Conservation (phyloP, 495 filamentous ascomycete genomes). For the Alectoria sarmentosa region DNA sequence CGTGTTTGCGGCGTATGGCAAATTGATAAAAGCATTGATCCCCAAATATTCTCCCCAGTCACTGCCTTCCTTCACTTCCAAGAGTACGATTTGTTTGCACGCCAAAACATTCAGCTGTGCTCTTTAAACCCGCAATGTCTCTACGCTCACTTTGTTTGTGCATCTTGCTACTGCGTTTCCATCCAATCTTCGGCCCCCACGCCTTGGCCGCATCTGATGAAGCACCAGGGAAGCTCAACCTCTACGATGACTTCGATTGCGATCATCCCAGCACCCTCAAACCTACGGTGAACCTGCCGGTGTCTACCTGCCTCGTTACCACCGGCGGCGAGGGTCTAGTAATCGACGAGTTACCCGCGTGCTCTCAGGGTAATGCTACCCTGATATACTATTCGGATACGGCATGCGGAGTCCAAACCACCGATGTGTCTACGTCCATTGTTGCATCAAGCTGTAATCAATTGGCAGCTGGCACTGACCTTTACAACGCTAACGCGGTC, state of each 20-base stretch:
- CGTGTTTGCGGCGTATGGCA: neutral
- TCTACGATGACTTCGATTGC: conserved; percentile 2
- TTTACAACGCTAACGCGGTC: conserved; percentile 3
- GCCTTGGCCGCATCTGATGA: neutral
- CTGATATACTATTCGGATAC: conserved; percentile 5
- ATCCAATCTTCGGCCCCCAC: conserved; percentile 2
- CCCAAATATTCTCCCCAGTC: neutral
- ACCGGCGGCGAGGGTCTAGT: neutral
- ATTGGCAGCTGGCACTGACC: neutral
- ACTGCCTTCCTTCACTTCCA: neutral
- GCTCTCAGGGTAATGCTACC: neutral
- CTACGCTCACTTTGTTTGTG: neutral
- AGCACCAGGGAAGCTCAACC: neutral
- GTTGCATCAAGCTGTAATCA: neutral
- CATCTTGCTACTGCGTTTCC: neutral
- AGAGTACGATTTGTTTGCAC: neutral
- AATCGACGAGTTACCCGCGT: neutral
- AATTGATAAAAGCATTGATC: neutral
- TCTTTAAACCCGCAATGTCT: neutral
- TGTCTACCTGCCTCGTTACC: conserved; percentile 5
- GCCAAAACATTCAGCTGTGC: neutral
- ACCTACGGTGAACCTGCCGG: neutral
- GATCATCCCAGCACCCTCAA: conserved; percentile 1
- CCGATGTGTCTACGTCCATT: neutral
- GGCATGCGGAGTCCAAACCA: conserved; percentile 5